phyloP scores from a whole-genome alignment of 106 monocot species.

The Triglochin maritima region DNA sequence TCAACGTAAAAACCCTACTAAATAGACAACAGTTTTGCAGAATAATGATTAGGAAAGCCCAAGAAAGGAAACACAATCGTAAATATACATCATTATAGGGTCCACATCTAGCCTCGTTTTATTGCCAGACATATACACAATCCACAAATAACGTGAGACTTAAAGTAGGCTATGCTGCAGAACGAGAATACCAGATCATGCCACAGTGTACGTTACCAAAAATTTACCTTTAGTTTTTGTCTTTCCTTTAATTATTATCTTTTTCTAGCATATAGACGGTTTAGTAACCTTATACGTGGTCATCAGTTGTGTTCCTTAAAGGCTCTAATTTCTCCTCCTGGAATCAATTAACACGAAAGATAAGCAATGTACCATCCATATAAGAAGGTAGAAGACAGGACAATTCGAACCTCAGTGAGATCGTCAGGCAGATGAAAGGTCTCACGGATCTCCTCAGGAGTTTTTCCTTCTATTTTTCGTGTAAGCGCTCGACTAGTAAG shows the following conservation, averaged over 20 bases:
- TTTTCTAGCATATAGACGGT: constrained; percentile 90
- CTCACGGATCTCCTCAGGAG: constrained; percentile 91
- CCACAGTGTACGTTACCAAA: not conserved
- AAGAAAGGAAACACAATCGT: no score
- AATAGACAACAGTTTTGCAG: no score
- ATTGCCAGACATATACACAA: no score
- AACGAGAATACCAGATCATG: no score
- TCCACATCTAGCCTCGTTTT: no score
- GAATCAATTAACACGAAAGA: constrained; percentile 1
- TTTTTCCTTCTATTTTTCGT: constrained; percentile 91
- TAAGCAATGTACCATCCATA: not conserved
- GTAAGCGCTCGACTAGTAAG: constrained; percentile 87
- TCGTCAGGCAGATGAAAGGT: constrained; percentile 96
- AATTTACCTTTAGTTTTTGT: constrained; percentile 58
- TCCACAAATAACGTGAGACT: no score
- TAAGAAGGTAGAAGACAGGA: not conserved
- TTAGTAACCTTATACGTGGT: constrained; percentile 78
- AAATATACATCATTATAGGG: no score
- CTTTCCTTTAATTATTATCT: constrained; percentile 81
- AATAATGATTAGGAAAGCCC: no score
- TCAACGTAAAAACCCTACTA: no score
- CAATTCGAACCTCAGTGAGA: constrained; percentile 69
- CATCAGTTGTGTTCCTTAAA: constrained; percentile 71
- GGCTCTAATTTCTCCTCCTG: constrained; percentile 98
- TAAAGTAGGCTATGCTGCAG: no score